Evolutionary conservation across 345 rosid species (phyloP).

Genomic region (Populus nigra): DNA sequence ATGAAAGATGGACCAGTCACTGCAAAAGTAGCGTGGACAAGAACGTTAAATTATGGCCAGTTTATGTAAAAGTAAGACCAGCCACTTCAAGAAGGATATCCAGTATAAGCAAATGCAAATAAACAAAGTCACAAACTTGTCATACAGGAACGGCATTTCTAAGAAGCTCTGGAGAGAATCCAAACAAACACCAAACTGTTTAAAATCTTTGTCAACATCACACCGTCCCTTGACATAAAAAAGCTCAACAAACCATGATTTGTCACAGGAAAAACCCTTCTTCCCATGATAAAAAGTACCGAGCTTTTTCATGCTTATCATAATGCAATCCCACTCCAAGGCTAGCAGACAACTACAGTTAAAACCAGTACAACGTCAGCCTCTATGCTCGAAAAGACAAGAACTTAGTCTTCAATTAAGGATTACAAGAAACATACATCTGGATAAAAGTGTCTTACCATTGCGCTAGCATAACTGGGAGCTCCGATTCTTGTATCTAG

Average conservation of each 20-base stretch:
- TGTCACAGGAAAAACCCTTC: slow-evolving; percentile 66
- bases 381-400: neutral
- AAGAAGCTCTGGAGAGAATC: too few species aligned
- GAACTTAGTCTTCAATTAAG: neutral
- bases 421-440: slow-evolving; percentile 44
- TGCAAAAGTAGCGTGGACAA: neutral
- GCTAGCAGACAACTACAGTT: slow-evolving; percentile 52
- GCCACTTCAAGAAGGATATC: neutral
- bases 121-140: too few species aligned
- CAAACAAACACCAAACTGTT: slow-evolving; percentile 41
- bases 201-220: slow-evolving; percentile 67
- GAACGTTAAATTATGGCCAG: neutral
- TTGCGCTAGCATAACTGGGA: slow-evolving; percentile 56
- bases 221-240: slow-evolving; percentile 74
- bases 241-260: slow-evolving; percentile 39
- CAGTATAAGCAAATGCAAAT: neutral
- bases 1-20: neutral
- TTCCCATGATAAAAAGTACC: slow-evolving; percentile 58
- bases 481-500: slow-evolving; percentile 57
- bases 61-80: neutral
- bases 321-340: slow-evolving; percentile 69
- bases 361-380: neutral
- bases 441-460: slow-evolving; percentile 65
- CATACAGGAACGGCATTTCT: too few species aligned
- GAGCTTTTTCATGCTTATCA: slow-evolving; percentile 64